Evolutionary conservation across 306 rosid genomes (phyloP).

Genomic region (Ormosia semicastrata): DNA sequence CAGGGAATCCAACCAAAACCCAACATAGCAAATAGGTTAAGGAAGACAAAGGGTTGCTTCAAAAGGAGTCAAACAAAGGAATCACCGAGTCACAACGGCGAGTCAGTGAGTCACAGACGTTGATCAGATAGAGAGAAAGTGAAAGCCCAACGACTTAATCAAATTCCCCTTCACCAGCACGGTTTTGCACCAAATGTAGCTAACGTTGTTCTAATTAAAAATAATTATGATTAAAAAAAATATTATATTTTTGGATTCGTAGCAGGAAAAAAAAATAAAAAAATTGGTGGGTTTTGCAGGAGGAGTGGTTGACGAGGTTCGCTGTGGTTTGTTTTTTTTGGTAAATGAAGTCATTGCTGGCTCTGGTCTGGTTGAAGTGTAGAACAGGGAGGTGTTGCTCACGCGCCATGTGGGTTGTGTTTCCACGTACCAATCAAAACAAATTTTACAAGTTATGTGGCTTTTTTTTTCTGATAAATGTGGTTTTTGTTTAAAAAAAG

Average conservation of each 20-base stretch:
- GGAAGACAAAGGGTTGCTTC: constrained; percentile 66
- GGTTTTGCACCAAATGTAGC: constrained; percentile 29
- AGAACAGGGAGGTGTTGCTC: neutral
- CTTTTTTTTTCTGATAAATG: no score
- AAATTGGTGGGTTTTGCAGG: neutral
- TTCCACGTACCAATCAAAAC: neutral
- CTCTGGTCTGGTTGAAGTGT: neutral
- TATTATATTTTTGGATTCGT: neutral
- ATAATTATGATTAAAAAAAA: neutral
- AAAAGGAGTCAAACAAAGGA: constrained; percentile 62
- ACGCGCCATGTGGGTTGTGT: neutral
- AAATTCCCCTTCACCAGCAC: constrained; percentile 32
- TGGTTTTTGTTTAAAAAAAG: no score
- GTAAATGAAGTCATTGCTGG: neutral
- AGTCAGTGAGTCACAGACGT: constrained; percentile 22
- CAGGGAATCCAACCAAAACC: constrained; percentile 40
- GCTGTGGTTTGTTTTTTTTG: neutral
- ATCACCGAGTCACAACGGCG: constrained; percentile 46
- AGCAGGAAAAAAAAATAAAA: neutral
- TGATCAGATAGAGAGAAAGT: constrained; percentile 66
- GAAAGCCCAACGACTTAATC: constrained; percentile 74
- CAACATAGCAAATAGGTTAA: constrained; percentile 48
- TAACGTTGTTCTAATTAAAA: constrained; percentile 2
- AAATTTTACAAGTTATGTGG: neutral
- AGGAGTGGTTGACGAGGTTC: constrained; percentile 8